Evolutionary conservation across 1,284 basidiomycete species (phyloP).

Genomic region (Golubevia pallescens): DNA sequence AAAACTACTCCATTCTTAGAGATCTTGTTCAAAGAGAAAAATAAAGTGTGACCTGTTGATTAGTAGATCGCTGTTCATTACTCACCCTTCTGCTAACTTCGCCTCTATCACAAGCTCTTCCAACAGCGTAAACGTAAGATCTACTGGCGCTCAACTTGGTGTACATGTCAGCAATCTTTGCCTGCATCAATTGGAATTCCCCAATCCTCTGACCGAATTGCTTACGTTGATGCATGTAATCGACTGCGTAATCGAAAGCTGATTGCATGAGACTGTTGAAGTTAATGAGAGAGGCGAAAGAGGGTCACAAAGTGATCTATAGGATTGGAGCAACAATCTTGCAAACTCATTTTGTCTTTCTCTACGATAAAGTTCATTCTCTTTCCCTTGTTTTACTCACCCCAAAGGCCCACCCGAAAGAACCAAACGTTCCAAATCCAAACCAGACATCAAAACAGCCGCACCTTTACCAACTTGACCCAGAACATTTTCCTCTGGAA

Average conservation of each 20-base stretch:
- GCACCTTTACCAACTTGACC: conserved; percentile 81
- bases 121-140: conserved; percentile 91
- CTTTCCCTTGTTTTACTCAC: too few species aligned
- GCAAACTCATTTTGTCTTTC: too few species aligned
- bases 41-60: too few species aligned
- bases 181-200: conserved; percentile 96
- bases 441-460: conserved; percentile 87
- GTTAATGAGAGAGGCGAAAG: too few species aligned
- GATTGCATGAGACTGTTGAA: conserved; percentile 77
- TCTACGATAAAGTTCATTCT: too few species aligned
- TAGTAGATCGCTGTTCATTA: neutral
- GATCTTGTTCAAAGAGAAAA: neutral
- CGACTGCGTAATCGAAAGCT: conserved; percentile 84
- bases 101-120: conserved; percentile 36
- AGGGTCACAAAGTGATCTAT: too few species aligned
- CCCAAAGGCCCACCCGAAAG: conserved; percentile 81
- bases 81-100: conserved; percentile 15
- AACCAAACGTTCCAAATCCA: conserved; percentile 89
- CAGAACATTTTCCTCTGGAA: conserved; percentile 85
- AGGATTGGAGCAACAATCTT: too few species aligned
- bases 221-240: conserved; percentile 87
- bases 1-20: neutral
- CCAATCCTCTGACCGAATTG: conserved; percentile 87
- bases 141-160: conserved; percentile 87
- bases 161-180: conserved; percentile 84